Evolutionary conservation across 2,329 filamentous ascomycete genomes (phyloP).

Genomic region (Apiospora kogelbergensis): DNA sequence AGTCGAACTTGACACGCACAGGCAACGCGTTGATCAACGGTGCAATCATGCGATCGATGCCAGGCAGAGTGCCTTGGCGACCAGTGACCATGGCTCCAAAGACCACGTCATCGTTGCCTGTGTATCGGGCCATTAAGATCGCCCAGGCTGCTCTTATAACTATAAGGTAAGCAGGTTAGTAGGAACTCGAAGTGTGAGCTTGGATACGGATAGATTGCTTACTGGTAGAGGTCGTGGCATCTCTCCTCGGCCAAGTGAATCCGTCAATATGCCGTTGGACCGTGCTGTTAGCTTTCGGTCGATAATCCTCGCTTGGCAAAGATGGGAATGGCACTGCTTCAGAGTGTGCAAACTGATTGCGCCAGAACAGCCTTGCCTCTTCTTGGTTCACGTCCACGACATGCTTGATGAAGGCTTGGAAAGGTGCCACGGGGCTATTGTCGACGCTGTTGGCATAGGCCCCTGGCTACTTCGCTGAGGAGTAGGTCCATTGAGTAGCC

Average conservation of each 20-base stretch:
- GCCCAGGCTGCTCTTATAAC: conserved; percentile 8
- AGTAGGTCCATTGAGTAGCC: not conserved
- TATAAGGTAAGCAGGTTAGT: not conserved
- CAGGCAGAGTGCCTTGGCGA: not conserved
- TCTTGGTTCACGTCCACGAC: not conserved
- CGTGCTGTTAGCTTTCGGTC: conserved; percentile 5
- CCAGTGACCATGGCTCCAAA: conserved; percentile 9
- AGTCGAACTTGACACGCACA: conserved; percentile 8
- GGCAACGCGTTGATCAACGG: conserved; percentile 8
- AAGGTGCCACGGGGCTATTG: not conserved
- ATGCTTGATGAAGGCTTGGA: not conserved
- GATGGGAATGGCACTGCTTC: not conserved
- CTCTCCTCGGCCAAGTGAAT: not conserved
- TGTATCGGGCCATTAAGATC: not conserved
- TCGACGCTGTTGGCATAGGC: not conserved
- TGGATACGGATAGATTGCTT: not conserved
- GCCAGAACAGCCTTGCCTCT: not conserved
- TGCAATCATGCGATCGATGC: conserved; percentile 10
- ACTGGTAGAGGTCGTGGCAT: conserved; percentile 9
- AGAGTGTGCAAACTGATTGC: conserved; percentile 2
- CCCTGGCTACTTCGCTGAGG: not conserved
- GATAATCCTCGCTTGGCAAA: conserved; percentile 1
- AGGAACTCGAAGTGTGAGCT: not conserved
- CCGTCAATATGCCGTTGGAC: not conserved
- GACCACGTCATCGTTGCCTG: not conserved